A percentile compares a stretch with the other conserved stretches of the same genome.
Evolutionary conservation across 345 rosid species (phyloP).

Genomic region (Pistacia vera): DNA sequence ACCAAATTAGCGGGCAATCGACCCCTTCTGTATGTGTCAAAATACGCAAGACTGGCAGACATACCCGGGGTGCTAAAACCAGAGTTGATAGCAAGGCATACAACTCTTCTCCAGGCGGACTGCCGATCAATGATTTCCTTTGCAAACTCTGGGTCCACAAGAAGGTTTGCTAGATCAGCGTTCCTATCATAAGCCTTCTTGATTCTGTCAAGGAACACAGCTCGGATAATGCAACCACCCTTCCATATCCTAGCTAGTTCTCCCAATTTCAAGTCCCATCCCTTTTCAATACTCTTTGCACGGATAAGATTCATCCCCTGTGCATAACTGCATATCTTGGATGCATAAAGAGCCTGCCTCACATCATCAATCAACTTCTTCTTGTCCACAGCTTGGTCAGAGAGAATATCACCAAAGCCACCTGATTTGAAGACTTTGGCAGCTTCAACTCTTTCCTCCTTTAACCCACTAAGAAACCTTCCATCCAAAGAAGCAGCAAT

Average conservation of each 20-base stretch:
- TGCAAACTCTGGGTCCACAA: constrained; percentile 95
- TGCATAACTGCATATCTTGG: constrained; percentile 96
- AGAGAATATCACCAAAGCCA: constrained; percentile 67
- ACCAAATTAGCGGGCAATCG: constrained; percentile 92
- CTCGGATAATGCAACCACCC: constrained; percentile 97
- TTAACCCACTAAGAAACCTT: constrained; percentile 88
- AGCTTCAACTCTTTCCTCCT: constrained; percentile 89
- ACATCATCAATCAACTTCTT: constrained; percentile 78
- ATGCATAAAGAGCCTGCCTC: constrained; percentile 87
- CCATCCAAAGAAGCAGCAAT: constrained; percentile 89
- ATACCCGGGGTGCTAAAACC: constrained; percentile 94
- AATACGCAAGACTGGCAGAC: constrained; percentile 95
- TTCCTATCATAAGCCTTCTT: constrained; percentile 96
- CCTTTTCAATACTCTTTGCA: constrained; percentile 85
- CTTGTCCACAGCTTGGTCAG: constrained; percentile 76
- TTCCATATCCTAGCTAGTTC: constrained; percentile 98
- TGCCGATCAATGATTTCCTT: constrained; percentile 91
- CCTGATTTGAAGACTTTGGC: constrained; percentile 79
- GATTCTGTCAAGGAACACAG: constrained; percentile 89
- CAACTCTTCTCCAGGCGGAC: constrained; percentile 95
- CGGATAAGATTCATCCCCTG: constrained; percentile 98
- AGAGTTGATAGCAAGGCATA: constrained; percentile 79
- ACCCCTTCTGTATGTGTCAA: constrained; percentile 82
- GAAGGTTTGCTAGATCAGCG: constrained; percentile 79
- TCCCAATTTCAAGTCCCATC: constrained; percentile 89